Base-by-base conservation (phyloP, 768 basidiomycete genomes). In the Trametes punicea region DNA sequence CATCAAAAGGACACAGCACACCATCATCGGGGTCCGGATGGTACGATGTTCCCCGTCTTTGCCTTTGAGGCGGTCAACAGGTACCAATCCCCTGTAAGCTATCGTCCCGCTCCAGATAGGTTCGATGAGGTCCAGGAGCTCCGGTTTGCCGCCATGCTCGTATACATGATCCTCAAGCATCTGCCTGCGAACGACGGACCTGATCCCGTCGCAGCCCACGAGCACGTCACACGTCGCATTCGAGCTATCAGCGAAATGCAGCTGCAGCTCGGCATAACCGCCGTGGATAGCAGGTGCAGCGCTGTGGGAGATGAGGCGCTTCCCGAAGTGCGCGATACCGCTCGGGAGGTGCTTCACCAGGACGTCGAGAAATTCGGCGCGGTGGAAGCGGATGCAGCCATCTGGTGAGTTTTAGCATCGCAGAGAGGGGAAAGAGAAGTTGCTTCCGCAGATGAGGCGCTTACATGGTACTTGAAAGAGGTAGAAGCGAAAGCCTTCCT, bases 31-130 rank as follows among this genome's bases (percentile, higher is more conserved):
- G 10, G 57, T 62, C 15, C 57, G 55, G 13, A 75, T 66, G 21
- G 73, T 65, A 20, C 72, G 60, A 60, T 81, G 64, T 21, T 53
- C 53, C 36, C 56, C 60, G 21, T 58, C 58, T 5, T 50, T 10
- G 4, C 27, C 46, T 0, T 67, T 65, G 23, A 81, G 67, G 3
- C 68, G 62, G n/a, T 70, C 67, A 4, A 70, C 69, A 7, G 74
- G 74, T 23, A 81, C 75, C 10, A 81, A 67, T 1, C 75, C 75
- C 46, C 80, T 67, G 58, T 80, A 80, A 6, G 74, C 77, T 26
- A 74, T 70, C 2, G 70, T 75, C 10, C 78, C 77, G 38, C 74
- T 77, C 72, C 72, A 80, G n/a, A 75, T 63, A 0, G 80, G 78
- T 21, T 78, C 72, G 13, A 75, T 66, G 39, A 66, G 67, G 4